phyloP scores from a whole-genome alignment of 768 basidiomycete genomes.

The Leccinum barrowsii region DNA sequence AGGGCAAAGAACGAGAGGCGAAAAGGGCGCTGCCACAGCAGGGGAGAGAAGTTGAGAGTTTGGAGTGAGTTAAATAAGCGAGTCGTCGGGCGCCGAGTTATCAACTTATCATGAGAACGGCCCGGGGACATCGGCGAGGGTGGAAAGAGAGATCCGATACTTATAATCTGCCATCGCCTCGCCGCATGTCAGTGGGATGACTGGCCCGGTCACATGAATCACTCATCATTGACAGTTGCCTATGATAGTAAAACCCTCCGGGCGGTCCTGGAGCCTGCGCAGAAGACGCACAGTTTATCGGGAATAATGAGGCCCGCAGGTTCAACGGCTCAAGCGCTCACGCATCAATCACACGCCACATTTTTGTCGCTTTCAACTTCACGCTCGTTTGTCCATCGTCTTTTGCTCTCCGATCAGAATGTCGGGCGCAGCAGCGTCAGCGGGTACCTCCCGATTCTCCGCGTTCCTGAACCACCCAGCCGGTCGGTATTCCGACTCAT shows the following conservation, averaged over 20 bases:
- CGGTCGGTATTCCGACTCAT: conserved; percentile 45
- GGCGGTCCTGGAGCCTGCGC: too few species aligned
- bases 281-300: too few species aligned
- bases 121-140: too few species aligned
- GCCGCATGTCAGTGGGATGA: too few species aligned
- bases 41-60: not conserved
- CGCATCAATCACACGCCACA: conserved; percentile 14
- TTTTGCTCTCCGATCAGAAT: conserved; percentile 36
- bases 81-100: not conserved
- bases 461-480: conserved; percentile 93
- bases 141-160: too few species aligned
- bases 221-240: too few species aligned
- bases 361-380: not conserved
- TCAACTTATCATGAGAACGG: not conserved
- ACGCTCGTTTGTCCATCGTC: conserved; percentile 3
- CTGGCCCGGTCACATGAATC: too few species aligned
- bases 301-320: too few species aligned
- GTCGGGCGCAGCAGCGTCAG: conserved; percentile 79
- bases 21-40: not conserved
- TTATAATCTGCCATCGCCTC: too few species aligned
- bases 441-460: conserved; percentile 69
- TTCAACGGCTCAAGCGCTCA: not conserved
- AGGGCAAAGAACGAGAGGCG: not conserved
- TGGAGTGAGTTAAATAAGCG: not conserved
- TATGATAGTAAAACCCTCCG: too few species aligned